Percentiles rank a stretch among this genome's conserved stretches.
Evolutionary conservation across 2,329 filamentous ascomycete species (phyloP).

Genomic region (Paraphaeosphaeria sporulosa): DNA sequence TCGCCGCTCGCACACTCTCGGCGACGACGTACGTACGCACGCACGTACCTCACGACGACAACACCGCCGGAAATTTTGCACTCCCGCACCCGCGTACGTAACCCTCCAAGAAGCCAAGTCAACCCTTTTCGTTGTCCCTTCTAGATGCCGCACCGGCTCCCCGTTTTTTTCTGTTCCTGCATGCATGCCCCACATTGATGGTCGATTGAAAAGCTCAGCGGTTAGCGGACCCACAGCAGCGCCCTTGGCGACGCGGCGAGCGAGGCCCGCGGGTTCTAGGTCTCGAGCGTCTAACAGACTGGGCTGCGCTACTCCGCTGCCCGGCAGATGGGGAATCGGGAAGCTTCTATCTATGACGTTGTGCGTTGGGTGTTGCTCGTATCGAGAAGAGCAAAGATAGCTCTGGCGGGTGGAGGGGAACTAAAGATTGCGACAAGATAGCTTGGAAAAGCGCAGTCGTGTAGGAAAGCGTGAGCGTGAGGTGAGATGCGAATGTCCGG

Average conservation of each 20-base stretch:
- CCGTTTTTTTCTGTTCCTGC: constrained; percentile 7
- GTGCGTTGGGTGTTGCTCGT: no score
- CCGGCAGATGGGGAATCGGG: not conserved
- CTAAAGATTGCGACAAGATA: not conserved
- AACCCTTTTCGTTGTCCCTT: no score
- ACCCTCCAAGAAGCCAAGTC: not conserved
- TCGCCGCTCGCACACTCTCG: not conserved
- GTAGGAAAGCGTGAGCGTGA: not conserved
- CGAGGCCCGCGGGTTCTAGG: no score
- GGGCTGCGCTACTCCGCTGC: no score
- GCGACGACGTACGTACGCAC: not conserved
- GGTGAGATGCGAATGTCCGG: constrained; percentile 3
- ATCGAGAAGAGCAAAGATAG: not conserved
- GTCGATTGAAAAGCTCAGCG: not conserved
- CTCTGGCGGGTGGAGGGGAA: no score
- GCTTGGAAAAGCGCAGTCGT: not conserved
- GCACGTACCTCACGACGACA: not conserved
- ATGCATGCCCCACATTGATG: not conserved
- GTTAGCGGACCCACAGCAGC: not conserved
- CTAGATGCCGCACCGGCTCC: no score
- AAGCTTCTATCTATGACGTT: no score
- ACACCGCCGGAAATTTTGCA: not conserved
- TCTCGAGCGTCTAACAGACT: no score
- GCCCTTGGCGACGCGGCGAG: not conserved
- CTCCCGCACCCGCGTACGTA: not conserved